These are phyloP conservation scores for Xylogone sp. DNA, from an alignment of 2,329 filamentous ascomycete species.

Conservation along the genomic window DNA sequence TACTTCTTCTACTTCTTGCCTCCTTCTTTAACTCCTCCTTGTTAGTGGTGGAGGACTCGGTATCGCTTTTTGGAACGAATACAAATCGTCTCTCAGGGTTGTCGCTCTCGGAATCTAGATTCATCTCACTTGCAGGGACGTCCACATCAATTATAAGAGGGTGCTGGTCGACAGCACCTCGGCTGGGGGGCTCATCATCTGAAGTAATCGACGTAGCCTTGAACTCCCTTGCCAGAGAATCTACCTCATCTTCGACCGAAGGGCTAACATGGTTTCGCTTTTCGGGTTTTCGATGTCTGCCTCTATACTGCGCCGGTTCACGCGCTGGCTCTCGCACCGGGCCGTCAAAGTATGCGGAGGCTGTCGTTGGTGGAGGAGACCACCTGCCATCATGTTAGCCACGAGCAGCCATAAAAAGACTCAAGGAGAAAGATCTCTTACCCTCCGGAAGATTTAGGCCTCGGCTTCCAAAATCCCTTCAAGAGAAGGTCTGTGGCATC, in stretches of 20 bases:
- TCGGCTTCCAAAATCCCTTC: conserved; percentile 48
- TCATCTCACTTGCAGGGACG: conserved; percentile 25
- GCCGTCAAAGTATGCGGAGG: conserved; percentile 9
- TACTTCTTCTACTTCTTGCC: conserved; percentile 1
- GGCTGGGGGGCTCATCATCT: conserved; percentile 49
- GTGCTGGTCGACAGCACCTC: conserved; percentile 65
- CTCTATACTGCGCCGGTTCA: conserved; percentile 9
- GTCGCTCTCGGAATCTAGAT: conserved; percentile 19
- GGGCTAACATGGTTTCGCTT: conserved; percentile 41
- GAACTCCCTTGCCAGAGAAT: conserved; percentile 59
- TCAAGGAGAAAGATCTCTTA: conserved; percentile 18
- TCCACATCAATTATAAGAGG: conserved; percentile 62
- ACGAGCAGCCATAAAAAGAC: background rate
- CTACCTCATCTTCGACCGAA: conserved; percentile 65
- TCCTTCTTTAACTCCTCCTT: conserved; percentile 1
- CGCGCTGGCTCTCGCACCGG: background rate
- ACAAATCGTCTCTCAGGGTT: conserved; percentile 60
- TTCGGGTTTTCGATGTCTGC: conserved; percentile 14
- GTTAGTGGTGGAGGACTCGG: conserved; percentile 8
- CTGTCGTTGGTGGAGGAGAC: background rate
- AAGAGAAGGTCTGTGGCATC: conserved; percentile 44
- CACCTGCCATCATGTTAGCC: too few species aligned
- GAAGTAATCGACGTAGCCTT: conserved; percentile 20
- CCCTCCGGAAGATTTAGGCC: conserved; percentile 34
- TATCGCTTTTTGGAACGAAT: conserved; percentile 38